These are phyloP conservation scores for Areca catechu DNA, from an alignment of 176 grass and related monocot genomes.

Conservation along the genomic window DNA sequence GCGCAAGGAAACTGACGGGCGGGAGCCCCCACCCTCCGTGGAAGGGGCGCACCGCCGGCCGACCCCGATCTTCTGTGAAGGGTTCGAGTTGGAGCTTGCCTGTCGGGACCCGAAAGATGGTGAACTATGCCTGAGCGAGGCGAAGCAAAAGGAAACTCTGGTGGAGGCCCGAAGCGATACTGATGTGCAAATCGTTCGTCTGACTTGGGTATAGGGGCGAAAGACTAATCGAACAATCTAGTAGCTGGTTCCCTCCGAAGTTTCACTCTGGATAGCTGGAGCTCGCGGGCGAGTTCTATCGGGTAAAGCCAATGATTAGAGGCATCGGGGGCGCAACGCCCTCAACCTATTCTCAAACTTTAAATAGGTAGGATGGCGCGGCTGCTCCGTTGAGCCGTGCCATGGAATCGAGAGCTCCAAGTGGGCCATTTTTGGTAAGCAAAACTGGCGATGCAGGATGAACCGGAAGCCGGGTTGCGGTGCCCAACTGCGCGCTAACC, in stretches of 20 bases:
- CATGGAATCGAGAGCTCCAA: slow-evolving; percentile 49
- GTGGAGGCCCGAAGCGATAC: slow-evolving; percentile 42
- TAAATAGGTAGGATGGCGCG: too few species aligned
- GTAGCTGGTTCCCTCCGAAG: slow-evolving; percentile 55
- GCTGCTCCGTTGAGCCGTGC: slow-evolving; percentile 5
- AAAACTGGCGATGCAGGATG: slow-evolving; percentile 66
- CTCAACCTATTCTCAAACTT: too few species aligned
- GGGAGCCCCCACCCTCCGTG: too few species aligned
- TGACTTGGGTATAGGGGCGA: slow-evolving; percentile 48
- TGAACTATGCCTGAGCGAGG: slow-evolving; percentile 19
- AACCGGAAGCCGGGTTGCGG: slow-evolving; percentile 51
- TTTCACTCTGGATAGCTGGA: too few species aligned
- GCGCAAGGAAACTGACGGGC: too few species aligned
- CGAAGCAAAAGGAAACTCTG: slow-evolving; percentile 38
- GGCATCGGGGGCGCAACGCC: too few species aligned
- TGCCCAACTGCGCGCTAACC: slow-evolving; percentile 53
- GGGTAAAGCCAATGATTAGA: too few species aligned
- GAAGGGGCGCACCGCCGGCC: slow-evolving; percentile 27
- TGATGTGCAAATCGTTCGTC: slow-evolving; percentile 44
- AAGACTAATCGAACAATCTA: slow-evolving; percentile 72
- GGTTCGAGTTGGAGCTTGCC: slow-evolving; percentile 51
- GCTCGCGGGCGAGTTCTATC: too few species aligned
- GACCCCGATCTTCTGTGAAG: slow-evolving; percentile 44
- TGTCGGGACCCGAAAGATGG: slow-evolving; percentile 58
- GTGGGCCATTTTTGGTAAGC: slow-evolving; percentile 74